Conservation (phyloP, 2,329 filamentous ascomycete genomes). For the Curvularia eragrostidis region DNA sequence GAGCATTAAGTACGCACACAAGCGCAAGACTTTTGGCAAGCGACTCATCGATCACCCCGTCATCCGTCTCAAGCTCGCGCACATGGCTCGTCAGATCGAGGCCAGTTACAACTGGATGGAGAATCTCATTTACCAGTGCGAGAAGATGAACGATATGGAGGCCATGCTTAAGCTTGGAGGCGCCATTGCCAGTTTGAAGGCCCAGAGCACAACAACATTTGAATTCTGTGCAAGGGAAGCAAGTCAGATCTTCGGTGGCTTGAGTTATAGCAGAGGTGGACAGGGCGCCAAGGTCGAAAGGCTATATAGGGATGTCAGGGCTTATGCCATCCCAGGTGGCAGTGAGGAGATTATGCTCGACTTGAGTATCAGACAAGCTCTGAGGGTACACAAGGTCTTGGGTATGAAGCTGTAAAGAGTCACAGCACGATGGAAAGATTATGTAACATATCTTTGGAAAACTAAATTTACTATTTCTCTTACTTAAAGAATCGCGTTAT, state of each 20-base stretch:
- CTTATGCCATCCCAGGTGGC: constrained; percentile 92
- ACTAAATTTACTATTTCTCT: not conserved
- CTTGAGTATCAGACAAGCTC: constrained; percentile 86
- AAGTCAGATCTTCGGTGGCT: constrained; percentile 94
- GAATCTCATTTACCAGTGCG: constrained; percentile 90
- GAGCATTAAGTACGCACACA: constrained; percentile 94
- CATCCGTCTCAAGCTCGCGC: constrained; percentile 94
- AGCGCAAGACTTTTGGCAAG: constrained; percentile 96
- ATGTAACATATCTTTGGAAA: not conserved
- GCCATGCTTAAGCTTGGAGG: constrained; percentile 96
- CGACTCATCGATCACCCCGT: constrained; percentile 96
- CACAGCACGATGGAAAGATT: not conserved
- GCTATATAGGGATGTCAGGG: constrained; percentile 91
- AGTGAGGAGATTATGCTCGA: constrained; percentile 99
- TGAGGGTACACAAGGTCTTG: constrained; percentile 86
- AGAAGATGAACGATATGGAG: constrained; percentile 91
- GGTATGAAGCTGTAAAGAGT: constrained; percentile 86
- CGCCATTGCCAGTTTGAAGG: constrained; percentile 91
- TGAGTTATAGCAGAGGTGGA: constrained; percentile 90
- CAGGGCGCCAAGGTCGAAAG: constrained; percentile 96
- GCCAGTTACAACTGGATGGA: constrained; percentile 97
- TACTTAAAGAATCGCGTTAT: too few relatives aligned
- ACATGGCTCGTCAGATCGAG: constrained; percentile 98
- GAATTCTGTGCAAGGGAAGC: constrained; percentile 98
- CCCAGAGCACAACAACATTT: constrained; percentile 90